Base-by-base conservation (phyloP, 1,139 yeast species). In the Geotrichum klebahnii region DNA sequence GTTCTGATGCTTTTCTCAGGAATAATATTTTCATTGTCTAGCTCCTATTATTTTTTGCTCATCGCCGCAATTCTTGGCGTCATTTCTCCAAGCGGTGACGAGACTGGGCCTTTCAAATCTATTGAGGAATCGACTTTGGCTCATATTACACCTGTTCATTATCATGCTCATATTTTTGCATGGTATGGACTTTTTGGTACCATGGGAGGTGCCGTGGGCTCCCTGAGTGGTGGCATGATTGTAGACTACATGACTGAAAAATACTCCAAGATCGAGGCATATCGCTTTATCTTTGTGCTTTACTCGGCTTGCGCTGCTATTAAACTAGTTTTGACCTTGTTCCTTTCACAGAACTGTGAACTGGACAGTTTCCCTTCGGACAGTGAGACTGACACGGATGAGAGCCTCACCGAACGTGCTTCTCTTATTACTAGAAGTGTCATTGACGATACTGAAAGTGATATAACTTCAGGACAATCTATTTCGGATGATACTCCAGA, bases 81-180 rank as follows among this genome's bases (percentile, higher is more conserved):
- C 9, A 84, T 89, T 3, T 86, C 96, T 1, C 95, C 96, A 0
- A 81, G 90, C 33, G 96, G 96, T 14, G 92, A 84, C 61, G 97
- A 89, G 62, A 87, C 92, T 0, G 97, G 97, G 0, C 97, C 97
- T 0, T 89, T 89, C 67, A 84, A 86, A 61, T 81, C 95, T 1
- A 81, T 89, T 19, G 97, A 89, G 63, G 96, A 89, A 63, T 84
- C 95, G 0, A 77, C 86, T 28, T 73, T 89, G 51, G 95, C 96
- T 0, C 95, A 87, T 66, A 69, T 89, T 58, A 83, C 95, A 0
- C 80, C 83, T 0, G 75, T 75, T 44, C 74, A 73, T 45, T 78
- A 79, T 51, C 72, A 95, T 42, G 84, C 96, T 0, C 88, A 82
- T 55, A 73, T 87, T 0, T 88, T 81, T 70, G 89, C 95, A 0